Conservation (phyloP, 1,139 yeast genomes). For the Kodamaea derodonti region DNA sequence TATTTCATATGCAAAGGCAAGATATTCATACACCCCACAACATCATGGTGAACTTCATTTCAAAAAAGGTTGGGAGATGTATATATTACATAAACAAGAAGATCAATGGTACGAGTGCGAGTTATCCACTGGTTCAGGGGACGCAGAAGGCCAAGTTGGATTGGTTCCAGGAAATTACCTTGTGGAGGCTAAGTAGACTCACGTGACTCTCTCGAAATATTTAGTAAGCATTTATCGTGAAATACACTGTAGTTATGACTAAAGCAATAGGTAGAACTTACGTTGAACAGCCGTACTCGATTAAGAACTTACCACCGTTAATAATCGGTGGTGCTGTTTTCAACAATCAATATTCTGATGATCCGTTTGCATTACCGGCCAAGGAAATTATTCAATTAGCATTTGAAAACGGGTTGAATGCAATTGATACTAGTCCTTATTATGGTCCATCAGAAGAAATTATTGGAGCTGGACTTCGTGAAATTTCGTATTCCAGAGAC, state of each 20-base stretch:
- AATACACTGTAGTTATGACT: conserved; percentile 1
- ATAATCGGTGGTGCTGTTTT: conserved; percentile 85
- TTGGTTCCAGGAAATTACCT: conserved; percentile 80
- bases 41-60: conserved; percentile 78
- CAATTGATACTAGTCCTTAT: conserved; percentile 89
- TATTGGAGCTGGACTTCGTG: conserved; percentile 60
- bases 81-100: conserved; percentile 70
- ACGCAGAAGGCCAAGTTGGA: conserved; percentile 50
- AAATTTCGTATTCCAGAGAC: conserved; percentile 51
- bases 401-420: conserved; percentile 63
- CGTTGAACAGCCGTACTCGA: conserved; percentile 20
- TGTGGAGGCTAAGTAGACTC: conserved; percentile 8
- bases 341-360: conserved; percentile 68
- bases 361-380: conserved; percentile 60
- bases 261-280: conserved; percentile 8
- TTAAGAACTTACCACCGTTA: conserved; percentile 49
- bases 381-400: conserved; percentile 56
- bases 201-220: not conserved
- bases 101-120: conserved; percentile 93
- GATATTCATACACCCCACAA: conserved; percentile 69
- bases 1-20: conserved; percentile 59
- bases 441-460: conserved; percentile 85
- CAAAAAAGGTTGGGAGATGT: conserved; percentile 69
- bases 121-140: conserved; percentile 51
- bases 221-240: too few relatives aligned